These are phyloP conservation scores for Phytophthora macrochlamydospora DNA, from an alignment of 352 stramenopile genomes.

Conservation along the genomic window DNA sequence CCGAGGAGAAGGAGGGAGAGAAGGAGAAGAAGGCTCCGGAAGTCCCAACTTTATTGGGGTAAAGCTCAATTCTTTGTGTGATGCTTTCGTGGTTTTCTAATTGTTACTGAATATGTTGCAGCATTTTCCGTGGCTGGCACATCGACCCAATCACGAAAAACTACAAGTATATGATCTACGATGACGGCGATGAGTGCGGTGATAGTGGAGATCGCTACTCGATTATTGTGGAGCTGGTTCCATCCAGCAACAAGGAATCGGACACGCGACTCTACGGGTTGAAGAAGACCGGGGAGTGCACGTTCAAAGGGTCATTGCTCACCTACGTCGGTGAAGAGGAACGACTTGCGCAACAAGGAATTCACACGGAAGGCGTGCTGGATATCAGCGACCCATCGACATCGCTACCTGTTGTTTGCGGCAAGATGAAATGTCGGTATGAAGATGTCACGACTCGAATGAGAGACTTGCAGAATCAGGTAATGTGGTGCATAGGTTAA, in stretches of 20 bases:
- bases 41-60: slow-evolving; percentile 62
- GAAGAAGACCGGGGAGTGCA: slow-evolving; percentile 60
- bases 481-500: slow-evolving; percentile 13
- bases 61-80: slow-evolving; percentile 3
- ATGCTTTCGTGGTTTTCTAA: slow-evolving; percentile 8
- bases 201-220: slow-evolving; percentile 47
- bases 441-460: slow-evolving; percentile 53
- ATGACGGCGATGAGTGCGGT: slow-evolving; percentile 73
- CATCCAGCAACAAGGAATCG: slow-evolving; percentile 42
- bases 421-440: slow-evolving; percentile 77
- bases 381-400: slow-evolving; percentile 63
- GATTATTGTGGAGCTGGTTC: slow-evolving; percentile 59
- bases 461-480: slow-evolving; percentile 55
- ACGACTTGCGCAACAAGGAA: slow-evolving; percentile 44
- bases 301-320: slow-evolving; percentile 57
- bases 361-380: slow-evolving; percentile 71
- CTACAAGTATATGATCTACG: slow-evolving; percentile 84
- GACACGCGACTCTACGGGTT: slow-evolving; percentile 56
- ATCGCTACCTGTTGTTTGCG: slow-evolving; percentile 66
- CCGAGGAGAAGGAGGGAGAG: slow-evolving; percentile 19
- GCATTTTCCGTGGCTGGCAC: slow-evolving; percentile 79
- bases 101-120: slow-evolving; percentile 15
- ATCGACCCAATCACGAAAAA: slow-evolving; percentile 77
- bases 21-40: slow-evolving; percentile 16
- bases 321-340: slow-evolving; percentile 49